Evolutionary conservation across 1,284 basidiomycete species (phyloP).

Genomic region (Trichosporon sp.): DNA sequence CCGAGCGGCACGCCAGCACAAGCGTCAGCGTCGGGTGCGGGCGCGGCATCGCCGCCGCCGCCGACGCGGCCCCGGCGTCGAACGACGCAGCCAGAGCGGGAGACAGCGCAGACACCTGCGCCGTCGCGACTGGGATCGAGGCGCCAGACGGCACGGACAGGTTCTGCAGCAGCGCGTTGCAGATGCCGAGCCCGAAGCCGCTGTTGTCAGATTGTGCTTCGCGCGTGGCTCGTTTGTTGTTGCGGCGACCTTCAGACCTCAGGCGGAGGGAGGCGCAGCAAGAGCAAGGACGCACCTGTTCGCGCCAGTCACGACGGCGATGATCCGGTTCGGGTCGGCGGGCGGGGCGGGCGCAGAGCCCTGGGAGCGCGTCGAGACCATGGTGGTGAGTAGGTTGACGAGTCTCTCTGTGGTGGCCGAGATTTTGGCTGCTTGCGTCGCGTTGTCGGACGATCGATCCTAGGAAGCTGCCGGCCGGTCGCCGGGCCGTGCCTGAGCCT

Average conservation of each 20-base stretch:
- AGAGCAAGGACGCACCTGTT: constrained; percentile 55
- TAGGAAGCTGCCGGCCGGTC: too few relatives aligned
- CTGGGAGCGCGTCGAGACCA: constrained; percentile 9
- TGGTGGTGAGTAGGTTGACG: neutral
- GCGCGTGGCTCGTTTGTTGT: neutral
- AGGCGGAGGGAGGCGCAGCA: too few relatives aligned
- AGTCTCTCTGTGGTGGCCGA: neutral
- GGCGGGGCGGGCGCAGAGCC: neutral
- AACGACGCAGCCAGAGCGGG: constrained; percentile 27
- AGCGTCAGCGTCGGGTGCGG: constrained; percentile 61
- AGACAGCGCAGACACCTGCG: constrained; percentile 29
- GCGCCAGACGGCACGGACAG: constrained; percentile 52
- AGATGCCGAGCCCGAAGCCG: constrained; percentile 79
- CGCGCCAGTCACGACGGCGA: constrained; percentile 64
- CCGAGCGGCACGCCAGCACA: constrained; percentile 74
- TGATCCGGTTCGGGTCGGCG: constrained; percentile 19
- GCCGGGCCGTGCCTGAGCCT: neutral
- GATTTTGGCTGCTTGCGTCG: neutral
- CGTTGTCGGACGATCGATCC: neutral
- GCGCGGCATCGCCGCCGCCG: constrained; percentile 11
- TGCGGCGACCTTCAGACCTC: too few relatives aligned
- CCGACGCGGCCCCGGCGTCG: neutral
- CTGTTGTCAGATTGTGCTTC: constrained; percentile 49
- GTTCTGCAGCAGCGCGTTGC: constrained; percentile 70
- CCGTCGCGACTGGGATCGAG: constrained; percentile 29